Base-by-base conservation (phyloP, 768 basidiomycete species). In the Suillus decipiens region DNA sequence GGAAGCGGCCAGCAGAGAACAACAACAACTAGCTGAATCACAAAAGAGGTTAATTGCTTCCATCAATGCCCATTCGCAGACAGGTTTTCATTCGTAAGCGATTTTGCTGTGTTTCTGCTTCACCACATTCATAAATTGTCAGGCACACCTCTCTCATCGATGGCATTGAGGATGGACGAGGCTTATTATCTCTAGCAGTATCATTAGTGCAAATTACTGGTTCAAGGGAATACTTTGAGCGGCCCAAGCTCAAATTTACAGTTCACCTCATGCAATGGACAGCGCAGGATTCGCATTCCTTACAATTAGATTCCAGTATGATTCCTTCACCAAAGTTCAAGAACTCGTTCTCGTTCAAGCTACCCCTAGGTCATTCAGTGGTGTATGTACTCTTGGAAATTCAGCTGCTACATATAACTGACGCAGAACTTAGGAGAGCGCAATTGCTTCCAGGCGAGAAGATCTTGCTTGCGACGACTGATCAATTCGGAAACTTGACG, bases 401-500 rank as follows among this genome's bases (percentile, higher is more conserved):
- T 28, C 17, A 10, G 28, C 24, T 7, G 24, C 24, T 28, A 11
- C 12, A 57, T 24, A 39, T 41, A 1, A 39, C 37, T 41, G 7
- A 57, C 2, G 55, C 15, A 28, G 5, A 3, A 31, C 47, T 8
- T 22, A 80, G 80, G 2, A 67, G 78, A 39, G 59, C 69, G 0
- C 83, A 84, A 63, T 67, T 85, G 1, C 74, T 85, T 22, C 74
- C 75, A 15, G 70, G 73, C n/a, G 75, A 75, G 17, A 79, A 70
- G 39, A 72, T 82, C 6, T 70, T 86, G 10, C 67, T 85, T 7
- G 71, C 85, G 2, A 62, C 81, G 9, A 73, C 78, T 7, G 77
- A 81, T 66, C 63, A 66, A 8, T 31, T 53, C 0, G 78, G 76
- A 9, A 70, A 75, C 31, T 42, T 82, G 22, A 67, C 61, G 22